Percentiles rank a stretch among this genome's conserved stretches.
These are phyloP conservation scores for Yarrowia divulgata DNA, from an alignment of 805 yeast species.

Conservation along the genomic window DNA sequence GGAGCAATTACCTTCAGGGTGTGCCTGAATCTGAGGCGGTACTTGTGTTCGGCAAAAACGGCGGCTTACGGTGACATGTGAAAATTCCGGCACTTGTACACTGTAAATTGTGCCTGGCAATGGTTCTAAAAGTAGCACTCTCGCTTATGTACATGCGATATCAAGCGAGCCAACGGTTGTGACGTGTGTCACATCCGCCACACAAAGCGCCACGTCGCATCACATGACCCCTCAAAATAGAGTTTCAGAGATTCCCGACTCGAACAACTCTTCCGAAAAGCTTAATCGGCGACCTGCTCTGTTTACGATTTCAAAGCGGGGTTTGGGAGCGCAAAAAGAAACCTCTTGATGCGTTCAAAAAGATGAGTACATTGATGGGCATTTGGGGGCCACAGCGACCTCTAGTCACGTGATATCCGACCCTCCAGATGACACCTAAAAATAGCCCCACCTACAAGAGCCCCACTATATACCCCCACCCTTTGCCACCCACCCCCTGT, in stretches of 20 bases:
- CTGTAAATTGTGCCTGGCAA: background rate
- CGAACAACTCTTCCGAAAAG: background rate
- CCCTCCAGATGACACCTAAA: too few species aligned
- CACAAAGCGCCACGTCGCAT: slow-evolving; percentile 28
- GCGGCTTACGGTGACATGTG: background rate
- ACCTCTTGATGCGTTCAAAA: background rate
- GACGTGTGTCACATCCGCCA: background rate
- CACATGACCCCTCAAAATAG: slow-evolving; percentile 21
- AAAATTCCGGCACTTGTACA: background rate
- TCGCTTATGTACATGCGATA: slow-evolving; percentile 31
- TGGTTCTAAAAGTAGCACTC: slow-evolving; percentile 12
- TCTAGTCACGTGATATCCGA: background rate
- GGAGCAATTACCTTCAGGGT: too few species aligned
- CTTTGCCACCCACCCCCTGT: slow-evolving; percentile 30
- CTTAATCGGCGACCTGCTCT: background rate
- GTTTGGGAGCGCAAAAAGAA: slow-evolving; percentile 9
- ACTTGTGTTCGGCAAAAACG: too few species aligned
- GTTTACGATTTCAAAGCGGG: slow-evolving; percentile 25
- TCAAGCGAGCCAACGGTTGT: slow-evolving; percentile 28
- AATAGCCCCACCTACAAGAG: too few species aligned
- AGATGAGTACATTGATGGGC: too few species aligned
- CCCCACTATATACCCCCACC: background rate
- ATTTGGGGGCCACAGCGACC: too few species aligned
- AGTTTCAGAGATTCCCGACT: slow-evolving; percentile 22
- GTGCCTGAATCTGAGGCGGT: too few species aligned